Base-by-base conservation (phyloP, 371 early-diverging fungal genomes). In the Conidiobolus coronatus region DNA sequence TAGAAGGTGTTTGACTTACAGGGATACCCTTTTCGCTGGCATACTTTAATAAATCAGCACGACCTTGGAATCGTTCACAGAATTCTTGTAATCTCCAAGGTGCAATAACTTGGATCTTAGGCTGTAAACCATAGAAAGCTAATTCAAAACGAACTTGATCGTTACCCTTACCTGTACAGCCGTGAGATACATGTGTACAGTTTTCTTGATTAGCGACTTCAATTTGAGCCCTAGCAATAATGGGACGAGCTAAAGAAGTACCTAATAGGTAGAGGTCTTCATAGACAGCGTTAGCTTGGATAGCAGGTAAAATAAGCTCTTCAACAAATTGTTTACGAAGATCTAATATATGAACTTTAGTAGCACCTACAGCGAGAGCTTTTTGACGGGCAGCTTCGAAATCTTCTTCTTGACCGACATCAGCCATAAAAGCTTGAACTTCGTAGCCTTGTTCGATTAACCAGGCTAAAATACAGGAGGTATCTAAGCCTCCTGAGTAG, bases 151-250 rank as follows among this genome's bases (percentile, higher is more conserved):
- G 86, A 51, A 95, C 93, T 67, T 95, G 96, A 60, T 95, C 96
- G 70, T 95, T 95, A 50, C 96, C 94, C 71, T 95, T 95, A 52
- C 95, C 95, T 33, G 96, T 95, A 74, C 93, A 93, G 36, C 96
- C 93, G 69, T 95, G 96, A 29, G 92, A 83, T 11, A 95, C 92
- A 58, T 64, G 83, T 43, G 82, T 74, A 69, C 92, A 91, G 49
- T 78, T 79, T 67, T 95, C 96, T 34, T 65, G 67, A 52, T 71
- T 67, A 43, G 96, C 96, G 52, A 95, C 83, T 53, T 86, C 86
- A 50, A 95, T 92, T 70, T 75, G 80, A 40, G 71, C 67, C 45
- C 81, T 75, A 49, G 86, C 83, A 67, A 95, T 95, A 53, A 92
- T 77, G 24, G 96, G 96, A 57, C 96, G 84, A 29, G 96, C 94